These are phyloP conservation scores for Castanea crenata DNA, from an alignment of 306 rosid species.

Conservation along the genomic window DNA sequence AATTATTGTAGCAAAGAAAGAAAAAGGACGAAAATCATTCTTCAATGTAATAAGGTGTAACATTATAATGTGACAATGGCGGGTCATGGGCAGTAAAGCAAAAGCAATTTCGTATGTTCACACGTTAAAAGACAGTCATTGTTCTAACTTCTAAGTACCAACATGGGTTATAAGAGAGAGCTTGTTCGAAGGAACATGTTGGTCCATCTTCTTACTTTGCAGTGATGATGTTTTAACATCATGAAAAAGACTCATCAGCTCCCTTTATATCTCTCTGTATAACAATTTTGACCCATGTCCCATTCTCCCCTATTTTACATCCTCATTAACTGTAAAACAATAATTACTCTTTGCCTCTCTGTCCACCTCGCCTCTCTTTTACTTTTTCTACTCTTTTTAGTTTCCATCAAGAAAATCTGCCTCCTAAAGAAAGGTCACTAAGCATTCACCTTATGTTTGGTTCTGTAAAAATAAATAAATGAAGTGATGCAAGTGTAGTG, in stretches of 20 bases:
- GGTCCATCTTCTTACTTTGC: slow-evolving; percentile 46
- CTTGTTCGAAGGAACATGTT: slow-evolving; percentile 54
- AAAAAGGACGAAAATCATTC: background rate
- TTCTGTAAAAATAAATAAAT: background rate
- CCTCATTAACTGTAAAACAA: slow-evolving; percentile 24
- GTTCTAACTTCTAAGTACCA: slow-evolving; percentile 41
- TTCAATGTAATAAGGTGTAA: slow-evolving; percentile 3
- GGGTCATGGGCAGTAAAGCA: slow-evolving; percentile 41
- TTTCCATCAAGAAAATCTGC: slow-evolving; percentile 31
- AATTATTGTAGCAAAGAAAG: background rate
- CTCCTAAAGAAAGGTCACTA: slow-evolving; percentile 20
- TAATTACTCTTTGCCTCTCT: slow-evolving; percentile 12
- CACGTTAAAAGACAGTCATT: slow-evolving; percentile 47
- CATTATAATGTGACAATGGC: slow-evolving; percentile 24
- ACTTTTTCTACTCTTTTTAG: slow-evolving; percentile 13
- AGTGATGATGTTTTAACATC: slow-evolving; percentile 56
- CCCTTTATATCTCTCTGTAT: slow-evolving; percentile 29
- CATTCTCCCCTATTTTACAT: slow-evolving; percentile 38
- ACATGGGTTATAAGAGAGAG: slow-evolving; percentile 27
- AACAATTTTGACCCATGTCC: slow-evolving; percentile 50
- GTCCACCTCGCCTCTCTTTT: slow-evolving; percentile 17
- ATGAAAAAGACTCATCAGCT: slow-evolving; percentile 26
- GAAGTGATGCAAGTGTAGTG: background rate
- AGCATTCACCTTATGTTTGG: background rate
- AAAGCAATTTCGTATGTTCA: slow-evolving; percentile 43